Conservation (phyloP, 139 green algal genomes). For the Closterium sp. region DNA sequence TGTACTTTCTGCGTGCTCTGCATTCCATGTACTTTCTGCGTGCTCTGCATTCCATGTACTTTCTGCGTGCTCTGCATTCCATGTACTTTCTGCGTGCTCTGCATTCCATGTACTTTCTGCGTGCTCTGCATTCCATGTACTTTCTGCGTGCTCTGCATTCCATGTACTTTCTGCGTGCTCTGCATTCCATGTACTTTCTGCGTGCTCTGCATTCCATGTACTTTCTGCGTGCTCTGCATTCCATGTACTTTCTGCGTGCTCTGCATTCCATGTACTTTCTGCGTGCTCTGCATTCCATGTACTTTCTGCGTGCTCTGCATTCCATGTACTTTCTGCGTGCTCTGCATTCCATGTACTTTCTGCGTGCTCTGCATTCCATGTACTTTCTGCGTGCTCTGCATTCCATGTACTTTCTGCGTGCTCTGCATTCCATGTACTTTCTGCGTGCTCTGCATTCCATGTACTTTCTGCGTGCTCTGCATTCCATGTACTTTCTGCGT, state of each 20-base stretch:
- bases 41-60: too few species aligned
- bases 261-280: background rate
- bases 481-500: background rate
- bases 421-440: too few species aligned
- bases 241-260: too few species aligned
- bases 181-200: background rate
- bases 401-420: too few species aligned
- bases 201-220: too few species aligned
- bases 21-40: too few species aligned
- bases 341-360: background rate
- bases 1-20: background rate
- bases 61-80: background rate
- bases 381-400: background rate
- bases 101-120: background rate
- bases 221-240: background rate
- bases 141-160: too few species aligned
- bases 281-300: background rate
- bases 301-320: too few species aligned
- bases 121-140: background rate
- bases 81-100: too few species aligned
- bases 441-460: background rate
- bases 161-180: background rate
- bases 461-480: too few species aligned
- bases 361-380: too few species aligned
- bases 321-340: background rate